Evolutionary conservation across 768 basidiomycete genomes (phyloP), one percentile per base, ranked within the genome.

Genomic region (Leucocoprinus birnbaumii): DNA sequence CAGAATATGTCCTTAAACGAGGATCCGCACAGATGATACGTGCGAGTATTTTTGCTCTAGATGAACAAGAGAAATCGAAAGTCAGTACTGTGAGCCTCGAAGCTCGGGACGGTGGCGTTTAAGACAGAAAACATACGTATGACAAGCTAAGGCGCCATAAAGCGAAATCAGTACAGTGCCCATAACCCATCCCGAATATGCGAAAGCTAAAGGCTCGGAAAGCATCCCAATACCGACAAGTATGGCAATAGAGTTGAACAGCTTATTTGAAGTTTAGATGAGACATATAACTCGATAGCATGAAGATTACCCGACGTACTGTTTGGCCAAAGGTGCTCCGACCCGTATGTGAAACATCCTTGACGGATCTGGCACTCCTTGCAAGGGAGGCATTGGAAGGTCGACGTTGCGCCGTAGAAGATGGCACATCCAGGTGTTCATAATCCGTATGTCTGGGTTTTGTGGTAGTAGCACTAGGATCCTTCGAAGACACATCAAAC

Each of bases 101-200:
- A n/a, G n/a, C n/a, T n/a, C n/a, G n/a, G n/a, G n/a, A n/a, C n/a
- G n/a, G n/a, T n/a, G n/a, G n/a, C n/a, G n/a, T n/a, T n/a, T n/a
- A n/a, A n/a, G n/a, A n/a, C n/a, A n/a, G n/a, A n/a, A n/a, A n/a
- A 80, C 89, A 54, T 63, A 94, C 92, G 92, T 94, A 68, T 97
- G 91, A 65, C 92, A 96, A 7, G 93, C 87, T 16, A 95, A 68
- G 56, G 80, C 77, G 0, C 88, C 92, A 62, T 93, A 94, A 50
- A 82, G 80, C 10, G 91, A 65, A 55, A 96, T 82, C 14, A 98
- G 73, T 22, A 79, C 6, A 0, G 85, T 86, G 0, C 96, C 95
- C 35, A 78, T 73, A 16, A 87, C 71, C 95, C 95, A 98, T 2
- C 95, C 96, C 2, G 92, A 83, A 62, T 91, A 92, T 1, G 94